Evolutionary conservation across 139 green algal species (phyloP), one percentile per base, ranked within the genome.

Genomic region (Dunaliella primolecta): DNA sequence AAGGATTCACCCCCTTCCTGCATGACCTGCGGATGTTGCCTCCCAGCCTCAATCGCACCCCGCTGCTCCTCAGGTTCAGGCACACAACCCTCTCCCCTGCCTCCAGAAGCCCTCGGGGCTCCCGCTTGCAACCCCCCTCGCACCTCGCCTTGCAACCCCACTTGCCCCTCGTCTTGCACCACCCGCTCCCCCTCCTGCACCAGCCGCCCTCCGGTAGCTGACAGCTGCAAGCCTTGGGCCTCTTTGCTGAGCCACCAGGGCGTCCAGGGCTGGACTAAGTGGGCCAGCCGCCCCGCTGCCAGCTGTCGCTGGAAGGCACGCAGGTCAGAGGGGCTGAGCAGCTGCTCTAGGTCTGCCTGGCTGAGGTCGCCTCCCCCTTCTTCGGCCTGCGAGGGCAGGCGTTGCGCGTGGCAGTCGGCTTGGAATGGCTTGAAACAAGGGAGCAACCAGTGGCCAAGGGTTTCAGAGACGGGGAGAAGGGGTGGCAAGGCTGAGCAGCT

Each of bases 191-290:
- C 77, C 15, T 57, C 36, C 33, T 32, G 11, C 20, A 83, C 38
- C 36, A 83, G 78, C 25, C 29, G 1, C 21, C 20, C 3, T 24
- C 78, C 78, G 1, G 37, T 75, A 37, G 27, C 37, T 3, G 35
- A 70, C 37, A 83, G 78, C 38, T 3, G 32, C 37, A 83, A 3
- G 25, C 29, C 38, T 27, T 38, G 36, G 25, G 78, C 78, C 37
- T 83, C 78, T 36, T 37, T 1, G 1, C 24, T 70, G 25, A 74
- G 15, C 78, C 78, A 83, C 78, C 78, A 83, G 1, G 78, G 78
- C 37, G 2, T 24, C 78, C 78, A 83, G 15, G 78, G 78, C 21
- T 36, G 29, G 20, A 83, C 36, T 27, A 83, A 37, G 27, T 70
- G 29, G 2, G 20, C 31, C 37, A 83, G 37, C 37, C 37, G 78